These are phyloP conservation scores for Solanum chilense DNA, from an alignment of 257 asterid species.

Conservation along the genomic window DNA sequence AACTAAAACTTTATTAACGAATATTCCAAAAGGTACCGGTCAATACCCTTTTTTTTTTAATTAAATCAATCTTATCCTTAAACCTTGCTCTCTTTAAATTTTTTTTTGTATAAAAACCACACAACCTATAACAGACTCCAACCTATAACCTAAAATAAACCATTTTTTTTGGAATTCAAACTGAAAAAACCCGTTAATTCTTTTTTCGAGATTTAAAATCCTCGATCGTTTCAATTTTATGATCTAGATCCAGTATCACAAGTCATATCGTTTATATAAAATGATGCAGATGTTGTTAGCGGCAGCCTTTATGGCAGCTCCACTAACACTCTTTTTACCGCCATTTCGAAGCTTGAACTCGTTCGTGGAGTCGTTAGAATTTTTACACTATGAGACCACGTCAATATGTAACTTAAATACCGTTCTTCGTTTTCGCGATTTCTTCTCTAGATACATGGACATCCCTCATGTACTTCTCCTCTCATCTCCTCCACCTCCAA, in stretches of 20 bases:
- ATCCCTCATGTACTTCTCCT: not conserved
- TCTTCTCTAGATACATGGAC: not conserved
- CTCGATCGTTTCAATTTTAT: not conserved
- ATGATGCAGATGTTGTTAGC: constrained; percentile 23
- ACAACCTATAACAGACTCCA: too few species aligned
- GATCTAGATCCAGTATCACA: not conserved
- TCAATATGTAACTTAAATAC: not conserved
- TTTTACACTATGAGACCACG: not conserved
- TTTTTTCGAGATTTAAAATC: too few species aligned
- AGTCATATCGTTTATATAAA: not conserved
- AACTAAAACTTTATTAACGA: not conserved
- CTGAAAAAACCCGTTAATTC: not conserved
- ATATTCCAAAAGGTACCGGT: not conserved
- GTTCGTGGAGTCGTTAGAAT: constrained; percentile 9
- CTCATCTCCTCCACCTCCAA: not conserved
- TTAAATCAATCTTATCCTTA: not conserved
- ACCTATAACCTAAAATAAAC: not conserved
- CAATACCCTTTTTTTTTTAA: not conserved
- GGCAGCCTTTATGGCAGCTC: constrained; percentile 18
- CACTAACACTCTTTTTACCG: constrained; percentile 19
- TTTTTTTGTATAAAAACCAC: not conserved
- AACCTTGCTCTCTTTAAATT: not conserved
- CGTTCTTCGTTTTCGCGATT: not conserved
- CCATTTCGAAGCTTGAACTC: constrained; percentile 18
- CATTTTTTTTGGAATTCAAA: not conserved